Conservation (phyloP, 208 protist species). For the Wallacemonas rigidus region DNA sequence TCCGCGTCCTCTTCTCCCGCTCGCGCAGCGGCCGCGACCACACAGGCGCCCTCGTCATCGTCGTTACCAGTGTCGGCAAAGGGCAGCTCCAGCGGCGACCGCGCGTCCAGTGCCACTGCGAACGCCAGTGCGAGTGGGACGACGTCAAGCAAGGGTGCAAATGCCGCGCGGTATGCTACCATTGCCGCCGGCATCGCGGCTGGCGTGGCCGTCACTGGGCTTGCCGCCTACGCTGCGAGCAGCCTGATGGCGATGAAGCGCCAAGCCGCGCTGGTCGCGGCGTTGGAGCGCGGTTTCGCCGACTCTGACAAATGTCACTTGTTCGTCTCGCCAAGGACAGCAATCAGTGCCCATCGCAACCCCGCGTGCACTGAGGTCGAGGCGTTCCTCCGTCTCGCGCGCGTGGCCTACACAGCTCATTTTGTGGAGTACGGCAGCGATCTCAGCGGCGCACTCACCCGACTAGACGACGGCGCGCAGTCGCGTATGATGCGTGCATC, state of each 20-base stretch:
- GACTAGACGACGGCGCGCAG: conserved; percentile 23
- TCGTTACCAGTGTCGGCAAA: neutral
- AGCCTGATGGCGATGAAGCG: conserved; percentile 24
- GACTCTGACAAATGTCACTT: conserved; percentile 29
- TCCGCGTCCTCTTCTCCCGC: neutral
- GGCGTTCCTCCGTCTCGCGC: conserved; percentile 53
- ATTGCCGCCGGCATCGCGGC: conserved; percentile 26
- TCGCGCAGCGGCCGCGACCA: neutral
- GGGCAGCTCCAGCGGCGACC: neutral
- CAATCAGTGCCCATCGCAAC: conserved; percentile 47
- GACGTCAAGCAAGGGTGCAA: neutral
- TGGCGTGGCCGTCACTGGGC: conserved; percentile 26
- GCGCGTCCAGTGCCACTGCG: neutral
- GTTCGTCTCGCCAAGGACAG: conserved; percentile 46
- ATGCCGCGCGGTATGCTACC: conserved; percentile 19
- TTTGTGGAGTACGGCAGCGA: conserved; percentile 21
- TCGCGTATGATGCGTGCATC: conserved; percentile 26
- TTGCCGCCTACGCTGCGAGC: conserved; percentile 21
- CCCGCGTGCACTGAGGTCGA: conserved; percentile 50
- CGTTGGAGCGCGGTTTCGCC: neutral
- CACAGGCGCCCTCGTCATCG: neutral
- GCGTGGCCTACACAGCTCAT: conserved; percentile 53
- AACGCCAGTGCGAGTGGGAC: neutral
- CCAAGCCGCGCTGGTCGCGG: conserved; percentile 20
- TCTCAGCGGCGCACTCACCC: neutral